Evolutionary conservation across 148 eudicot species (phyloP).

Genomic region (Dianthus caryophyllus): DNA sequence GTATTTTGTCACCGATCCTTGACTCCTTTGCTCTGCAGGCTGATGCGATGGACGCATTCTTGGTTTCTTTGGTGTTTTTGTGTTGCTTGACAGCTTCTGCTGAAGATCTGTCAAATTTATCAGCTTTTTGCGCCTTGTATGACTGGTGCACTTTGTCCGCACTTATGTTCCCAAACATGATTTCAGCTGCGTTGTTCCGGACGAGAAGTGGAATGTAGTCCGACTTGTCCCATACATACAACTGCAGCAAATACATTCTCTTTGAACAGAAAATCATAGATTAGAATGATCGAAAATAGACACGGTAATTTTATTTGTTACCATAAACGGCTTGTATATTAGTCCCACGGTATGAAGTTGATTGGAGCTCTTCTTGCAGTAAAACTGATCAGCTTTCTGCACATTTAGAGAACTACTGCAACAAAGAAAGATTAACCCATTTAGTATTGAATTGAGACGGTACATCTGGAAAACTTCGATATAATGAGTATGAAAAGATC

Average conservation of each 20-base stretch:
- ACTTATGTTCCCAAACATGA: constrained; percentile 61
- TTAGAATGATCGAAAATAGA: no score
- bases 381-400: constrained; percentile 32
- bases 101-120: constrained; percentile 6
- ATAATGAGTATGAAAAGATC: background rate
- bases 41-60: constrained; percentile 2
- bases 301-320: constrained; percentile 18
- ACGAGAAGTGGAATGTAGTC: constrained; percentile 66
- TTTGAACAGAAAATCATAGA: no score
- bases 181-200: constrained; percentile 65
- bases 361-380: constrained; percentile 61
- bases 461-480: background rate
- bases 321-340: constrained; percentile 86
- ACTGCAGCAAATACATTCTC: constrained; percentile 35
- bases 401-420: constrained; percentile 36
- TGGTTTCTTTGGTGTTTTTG: constrained; percentile 1
- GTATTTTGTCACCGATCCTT: constrained; percentile 9
- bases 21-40: constrained; percentile 4
- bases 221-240: constrained; percentile 74
- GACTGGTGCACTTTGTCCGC: constrained; percentile 65
- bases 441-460: background rate
- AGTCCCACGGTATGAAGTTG: constrained; percentile 44
- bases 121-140: constrained; percentile 32
- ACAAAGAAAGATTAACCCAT: constrained; percentile 11
- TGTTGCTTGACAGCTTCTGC: constrained; percentile 8